Base-by-base conservation (phyloP, 441 rosid species). In the Eruca vesicaria region DNA sequence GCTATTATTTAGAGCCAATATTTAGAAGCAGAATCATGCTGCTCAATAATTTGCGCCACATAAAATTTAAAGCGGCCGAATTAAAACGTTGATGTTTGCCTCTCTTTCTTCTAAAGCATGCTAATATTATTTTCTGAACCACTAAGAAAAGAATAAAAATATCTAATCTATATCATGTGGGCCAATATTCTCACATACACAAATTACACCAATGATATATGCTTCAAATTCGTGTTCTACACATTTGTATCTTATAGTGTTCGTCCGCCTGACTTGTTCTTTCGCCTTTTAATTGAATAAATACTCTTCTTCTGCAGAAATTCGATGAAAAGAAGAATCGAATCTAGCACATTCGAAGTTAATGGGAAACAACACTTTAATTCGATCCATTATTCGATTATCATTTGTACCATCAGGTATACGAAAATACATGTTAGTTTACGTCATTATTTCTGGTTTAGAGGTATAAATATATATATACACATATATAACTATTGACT, bases 251-350 rank as follows among this genome's bases (percentile, higher is more conserved):
- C 53, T 32, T 67, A 5, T 69, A 55, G 69, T 63, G 68, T 69
- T 69, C 52, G n/a, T 76, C 29, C 38, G n/a, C 70, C 60, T 57
- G 66, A 76, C 66, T 76, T 76, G 75, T 76, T 76, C 75, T 64
- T 57, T 76, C 71, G 57, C 14, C 75, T 76, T 76, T 70, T 56
- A 63, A 43, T 10, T 63, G 79, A 76, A 76, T 70, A 70, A 20
- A 63, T 63, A 70, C 71, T 69, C 50, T 62, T 62, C 70, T 63
- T 63, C 66, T 18, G 45, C 12, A 69, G 26, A 68, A 18, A 38
- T 16, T 75, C 66, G 32, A 63, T 41, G 38, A 14, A 69, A 69
- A 41, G 50, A 56, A 61, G 31, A n/a, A 57, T 63, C 16, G 75
- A 63, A 69, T 76, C 52, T 63, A 69, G 75, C 71, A 63, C 60